Percentiles rank a stretch among this genome's conserved stretches.
These are phyloP conservation scores for Lipomyces sp. DNA, from an alignment of 805 yeast genomes.

Conservation along the genomic window DNA sequence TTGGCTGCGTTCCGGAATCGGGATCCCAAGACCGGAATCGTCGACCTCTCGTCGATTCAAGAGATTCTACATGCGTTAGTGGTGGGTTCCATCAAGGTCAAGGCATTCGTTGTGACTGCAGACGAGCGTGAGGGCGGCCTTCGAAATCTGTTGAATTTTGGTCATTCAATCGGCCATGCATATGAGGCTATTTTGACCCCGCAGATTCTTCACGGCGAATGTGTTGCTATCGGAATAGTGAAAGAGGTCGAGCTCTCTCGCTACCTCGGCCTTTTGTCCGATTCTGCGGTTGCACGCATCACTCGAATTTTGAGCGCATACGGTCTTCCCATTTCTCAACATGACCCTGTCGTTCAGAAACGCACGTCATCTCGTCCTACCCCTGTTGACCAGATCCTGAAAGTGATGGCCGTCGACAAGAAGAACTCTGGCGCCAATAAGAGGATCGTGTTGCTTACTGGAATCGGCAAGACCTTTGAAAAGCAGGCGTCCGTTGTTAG, in stretches of 20 bases:
- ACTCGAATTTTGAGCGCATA: slow-evolving; percentile 79
- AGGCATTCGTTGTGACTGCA: slow-evolving; percentile 87
- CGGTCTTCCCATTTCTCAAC: slow-evolving; percentile 74
- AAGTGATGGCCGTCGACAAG: slow-evolving; percentile 93
- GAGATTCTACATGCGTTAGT: slow-evolving; percentile 78
- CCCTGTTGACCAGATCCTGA: slow-evolving; percentile 69
- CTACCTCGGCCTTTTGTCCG: slow-evolving; percentile 79
- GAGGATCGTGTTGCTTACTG: slow-evolving; percentile 76
- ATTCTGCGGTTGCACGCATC: slow-evolving; percentile 90
- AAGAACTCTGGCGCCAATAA: slow-evolving; percentile 92
- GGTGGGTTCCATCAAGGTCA: slow-evolving; percentile 78
- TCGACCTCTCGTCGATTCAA: slow-evolving; percentile 64
- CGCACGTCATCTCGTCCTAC: slow-evolving; percentile 67
- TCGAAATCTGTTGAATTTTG: slow-evolving; percentile 88
- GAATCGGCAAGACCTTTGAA: slow-evolving; percentile 87
- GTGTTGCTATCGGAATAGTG: slow-evolving; percentile 96
- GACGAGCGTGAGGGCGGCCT: slow-evolving; percentile 96
- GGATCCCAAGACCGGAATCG: slow-evolving; percentile 42
- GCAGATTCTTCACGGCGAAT: slow-evolving; percentile 94
- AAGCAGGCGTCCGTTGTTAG: slow-evolving; percentile 79
- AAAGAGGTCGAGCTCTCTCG: slow-evolving; percentile 95
- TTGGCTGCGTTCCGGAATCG: slow-evolving; percentile 59
- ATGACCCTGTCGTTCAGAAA: slow-evolving; percentile 67
- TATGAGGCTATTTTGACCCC: slow-evolving; percentile 97
- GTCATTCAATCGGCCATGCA: slow-evolving; percentile 97